Conservation (phyloP, 225 moss, liverwort and hornwort genomes). For the Rhytidiadelphus loreus region DNA sequence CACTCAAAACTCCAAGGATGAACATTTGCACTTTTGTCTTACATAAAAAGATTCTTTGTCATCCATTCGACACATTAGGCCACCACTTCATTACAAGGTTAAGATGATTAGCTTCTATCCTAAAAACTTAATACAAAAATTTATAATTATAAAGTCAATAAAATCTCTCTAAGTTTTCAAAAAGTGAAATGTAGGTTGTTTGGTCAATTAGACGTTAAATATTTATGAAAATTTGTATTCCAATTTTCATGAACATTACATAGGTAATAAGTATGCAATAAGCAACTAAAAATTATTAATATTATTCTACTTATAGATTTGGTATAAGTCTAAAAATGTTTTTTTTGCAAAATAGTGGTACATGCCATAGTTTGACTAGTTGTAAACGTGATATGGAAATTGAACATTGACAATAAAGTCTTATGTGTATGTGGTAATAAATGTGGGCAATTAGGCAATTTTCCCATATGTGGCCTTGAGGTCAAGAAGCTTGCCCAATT, state of each 20-base stretch:
- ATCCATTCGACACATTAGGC: no score
- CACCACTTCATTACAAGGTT: background rate
- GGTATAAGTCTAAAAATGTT: background rate
- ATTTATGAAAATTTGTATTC: background rate
- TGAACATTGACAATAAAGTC: no score
- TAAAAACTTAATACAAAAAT: background rate
- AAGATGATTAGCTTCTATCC: background rate
- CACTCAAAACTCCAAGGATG: no score
- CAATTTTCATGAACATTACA: background rate
- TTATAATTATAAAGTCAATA: background rate
- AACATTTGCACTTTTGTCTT: no score
- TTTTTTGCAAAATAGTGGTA: background rate
- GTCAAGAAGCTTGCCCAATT: no score
- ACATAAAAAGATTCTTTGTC: no score
- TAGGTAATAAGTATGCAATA: background rate
- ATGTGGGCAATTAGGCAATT: no score
- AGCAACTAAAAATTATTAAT: background rate
- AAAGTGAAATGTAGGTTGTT: accelerated
- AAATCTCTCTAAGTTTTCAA: accelerated
- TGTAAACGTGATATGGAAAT: background rate
- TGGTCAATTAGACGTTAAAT: background rate
- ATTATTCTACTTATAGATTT: background rate
- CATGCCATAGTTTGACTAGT: background rate
- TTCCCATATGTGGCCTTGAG: no score
- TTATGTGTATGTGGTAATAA: background rate